Conservation (phyloP, 768 basidiomycete species). For the Suillus subluteus region DNA sequence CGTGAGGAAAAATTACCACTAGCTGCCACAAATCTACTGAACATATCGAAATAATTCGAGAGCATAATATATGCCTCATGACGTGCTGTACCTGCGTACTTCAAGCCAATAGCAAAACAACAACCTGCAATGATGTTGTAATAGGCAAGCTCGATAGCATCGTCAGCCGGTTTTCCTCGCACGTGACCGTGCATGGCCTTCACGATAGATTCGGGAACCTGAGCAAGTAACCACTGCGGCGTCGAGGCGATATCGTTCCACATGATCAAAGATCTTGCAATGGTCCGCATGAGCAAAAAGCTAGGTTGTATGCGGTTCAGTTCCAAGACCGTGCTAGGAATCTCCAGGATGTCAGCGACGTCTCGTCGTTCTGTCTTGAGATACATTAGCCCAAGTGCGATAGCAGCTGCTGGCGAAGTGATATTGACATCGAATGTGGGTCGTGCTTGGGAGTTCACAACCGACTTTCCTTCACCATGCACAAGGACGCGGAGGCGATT, state of each 20-base stretch:
- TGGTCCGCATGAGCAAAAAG: constrained; percentile 80
- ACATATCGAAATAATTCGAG: constrained; percentile 79
- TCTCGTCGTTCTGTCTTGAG: constrained; percentile 82
- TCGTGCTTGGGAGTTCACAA: constrained; percentile 39
- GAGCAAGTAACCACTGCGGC: constrained; percentile 69
- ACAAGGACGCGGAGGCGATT: constrained; percentile 73
- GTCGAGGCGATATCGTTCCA: constrained; percentile 81
- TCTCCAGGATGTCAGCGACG: constrained; percentile 80
- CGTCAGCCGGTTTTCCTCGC: constrained; percentile 56
- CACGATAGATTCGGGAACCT: constrained; percentile 71
- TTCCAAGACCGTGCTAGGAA: constrained; percentile 79
- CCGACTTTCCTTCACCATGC: constrained; percentile 65
- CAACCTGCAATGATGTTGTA: constrained; percentile 90
- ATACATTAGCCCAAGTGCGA: constrained; percentile 93
- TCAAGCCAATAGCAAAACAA: constrained; percentile 90
- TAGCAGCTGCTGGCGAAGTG: constrained; percentile 89
- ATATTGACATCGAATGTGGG: constrained; percentile 81
- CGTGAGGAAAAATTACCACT: constrained; percentile 51
- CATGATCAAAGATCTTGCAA: constrained; percentile 80
- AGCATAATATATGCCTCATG: constrained; percentile 87
- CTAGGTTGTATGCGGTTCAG: constrained; percentile 88
- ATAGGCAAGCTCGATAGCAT: constrained; percentile 85
- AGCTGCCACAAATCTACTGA: constrained; percentile 70
- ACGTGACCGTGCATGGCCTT: constrained; percentile 58
- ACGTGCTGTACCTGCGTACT: constrained; percentile 92